Conservation (phyloP, 2,329 filamentous ascomycete species). For the Xylariaceae sp. region DNA sequence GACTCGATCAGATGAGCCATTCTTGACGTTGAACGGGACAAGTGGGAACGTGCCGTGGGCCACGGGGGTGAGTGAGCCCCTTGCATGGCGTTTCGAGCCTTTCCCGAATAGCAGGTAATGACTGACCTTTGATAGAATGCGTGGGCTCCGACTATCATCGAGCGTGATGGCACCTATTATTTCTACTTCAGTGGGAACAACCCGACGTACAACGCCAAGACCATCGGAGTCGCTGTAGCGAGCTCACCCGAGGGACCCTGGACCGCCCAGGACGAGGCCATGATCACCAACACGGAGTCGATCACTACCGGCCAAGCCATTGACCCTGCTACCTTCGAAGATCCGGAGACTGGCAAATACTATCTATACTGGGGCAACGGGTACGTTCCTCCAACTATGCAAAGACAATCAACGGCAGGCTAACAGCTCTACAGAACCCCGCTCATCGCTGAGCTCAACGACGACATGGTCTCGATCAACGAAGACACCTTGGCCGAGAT, state of each 20-base stretch:
- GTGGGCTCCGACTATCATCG: constrained; percentile 62
- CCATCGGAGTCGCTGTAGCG: constrained; percentile 57
- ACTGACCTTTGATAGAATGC: constrained; percentile 47
- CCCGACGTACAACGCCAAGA: constrained; percentile 51
- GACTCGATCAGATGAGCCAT: constrained; percentile 35
- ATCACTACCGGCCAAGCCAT: constrained; percentile 42
- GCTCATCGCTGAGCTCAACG: constrained; percentile 36
- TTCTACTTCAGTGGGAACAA: constrained; percentile 56
- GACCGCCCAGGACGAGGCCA: constrained; percentile 45
- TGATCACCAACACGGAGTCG: constrained; percentile 49
- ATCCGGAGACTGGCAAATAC: constrained; percentile 51
- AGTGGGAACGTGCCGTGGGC: constrained; percentile 58
- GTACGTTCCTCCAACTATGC: constrained; percentile 2
- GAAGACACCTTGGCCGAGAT: constrained; percentile 28
- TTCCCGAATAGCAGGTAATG: no score
- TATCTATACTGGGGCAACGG: constrained; percentile 60
- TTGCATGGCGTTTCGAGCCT: no score
- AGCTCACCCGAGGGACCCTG: constrained; percentile 58
- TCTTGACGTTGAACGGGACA: constrained; percentile 41
- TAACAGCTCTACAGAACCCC: constrained; percentile 21
- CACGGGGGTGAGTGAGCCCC: constrained; percentile 34
- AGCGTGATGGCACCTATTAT: constrained; percentile 58
- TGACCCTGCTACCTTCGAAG: constrained; percentile 57
- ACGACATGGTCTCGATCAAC: constrained; percentile 43
- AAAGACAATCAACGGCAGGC: neutral